A percentile compares a stretch with the other conserved stretches of the same genome.
These are phyloP conservation scores for Exophiala viscosa DNA, from an alignment of 2,329 filamentous ascomycete genomes.

Conservation along the genomic window DNA sequence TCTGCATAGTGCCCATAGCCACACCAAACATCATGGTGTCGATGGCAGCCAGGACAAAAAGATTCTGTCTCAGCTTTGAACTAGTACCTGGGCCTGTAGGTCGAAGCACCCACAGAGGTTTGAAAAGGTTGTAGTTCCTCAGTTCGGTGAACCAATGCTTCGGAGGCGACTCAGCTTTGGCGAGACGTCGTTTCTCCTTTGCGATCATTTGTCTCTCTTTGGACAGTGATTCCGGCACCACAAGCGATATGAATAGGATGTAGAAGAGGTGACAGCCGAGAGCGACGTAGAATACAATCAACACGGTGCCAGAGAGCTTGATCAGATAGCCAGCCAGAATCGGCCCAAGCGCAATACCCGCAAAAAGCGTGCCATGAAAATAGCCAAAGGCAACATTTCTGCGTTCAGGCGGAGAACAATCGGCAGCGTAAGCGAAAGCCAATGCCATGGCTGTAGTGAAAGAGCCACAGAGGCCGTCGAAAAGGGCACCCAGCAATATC, in stretches of 20 bases:
- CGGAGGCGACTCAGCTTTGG: conserved; percentile 35
- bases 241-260: conserved; percentile 64
- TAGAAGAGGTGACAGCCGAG: conserved; percentile 70
- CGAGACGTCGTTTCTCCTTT: conserved; percentile 60
- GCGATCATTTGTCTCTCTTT: conserved; percentile 67
- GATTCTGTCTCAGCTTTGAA: conserved; percentile 66
- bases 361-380: conserved; percentile 83
- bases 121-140: conserved; percentile 63
- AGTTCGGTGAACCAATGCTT: conserved; percentile 39
- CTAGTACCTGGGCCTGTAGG: conserved; percentile 65
- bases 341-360: conserved; percentile 83
- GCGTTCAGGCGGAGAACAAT: conserved; percentile 76
- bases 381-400: conserved; percentile 83
- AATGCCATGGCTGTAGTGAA: conserved; percentile 80
- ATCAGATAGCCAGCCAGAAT: conserved; percentile 77
- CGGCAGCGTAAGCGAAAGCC: conserved; percentile 80
- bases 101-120: conserved; percentile 72
- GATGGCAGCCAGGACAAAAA: conserved; percentile 74
- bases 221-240: conserved; percentile 82
- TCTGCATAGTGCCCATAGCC: conserved; percentile 74
- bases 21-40: conserved; percentile 80
- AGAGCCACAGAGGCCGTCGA: conserved; percentile 83
- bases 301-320: conserved; percentile 66
- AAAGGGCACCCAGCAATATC: conserved; percentile 69
- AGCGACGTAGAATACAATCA: conserved; percentile 81